Conservation (phyloP, 192 early-diverging fungal species). For the Coemansia sp. region DNA sequence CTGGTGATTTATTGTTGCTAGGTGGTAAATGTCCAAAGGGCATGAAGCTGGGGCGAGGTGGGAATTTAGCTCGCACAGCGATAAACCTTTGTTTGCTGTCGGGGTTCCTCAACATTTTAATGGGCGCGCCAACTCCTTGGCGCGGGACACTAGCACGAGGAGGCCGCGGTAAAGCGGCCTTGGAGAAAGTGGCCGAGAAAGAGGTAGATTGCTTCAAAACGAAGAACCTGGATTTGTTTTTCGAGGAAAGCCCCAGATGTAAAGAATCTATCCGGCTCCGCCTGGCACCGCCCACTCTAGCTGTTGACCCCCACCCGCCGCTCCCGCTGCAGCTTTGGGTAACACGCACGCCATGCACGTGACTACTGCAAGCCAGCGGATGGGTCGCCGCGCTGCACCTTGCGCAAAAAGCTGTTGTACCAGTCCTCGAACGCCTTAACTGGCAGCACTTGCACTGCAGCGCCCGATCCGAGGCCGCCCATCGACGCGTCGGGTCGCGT, state of each 20-base stretch:
- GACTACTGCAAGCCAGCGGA: not conserved
- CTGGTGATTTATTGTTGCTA: too few relatives aligned
- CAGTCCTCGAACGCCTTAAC: conserved; percentile 79
- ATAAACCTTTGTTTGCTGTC: conserved; percentile 39
- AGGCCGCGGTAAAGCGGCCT: not conserved
- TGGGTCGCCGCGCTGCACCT: conserved; percentile 71
- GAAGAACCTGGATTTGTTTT: conserved; percentile 14
- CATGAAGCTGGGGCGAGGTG: conserved; percentile 40
- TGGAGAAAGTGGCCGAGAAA: conserved; percentile 8
- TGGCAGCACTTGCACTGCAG: conserved; percentile 58
- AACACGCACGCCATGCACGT: not conserved
- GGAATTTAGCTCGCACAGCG: conserved; percentile 21
- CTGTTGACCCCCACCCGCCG: not conserved
- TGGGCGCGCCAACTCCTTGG: conserved; percentile 45
- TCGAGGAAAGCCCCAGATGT: not conserved
- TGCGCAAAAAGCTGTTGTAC: conserved; percentile 77
- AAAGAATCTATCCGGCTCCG: not conserved
- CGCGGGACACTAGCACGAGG: conserved; percentile 34
- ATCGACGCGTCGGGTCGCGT: conserved; percentile 59
- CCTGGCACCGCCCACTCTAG: not conserved
- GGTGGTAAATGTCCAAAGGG: conserved; percentile 34
- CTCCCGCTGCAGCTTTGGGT: not conserved
- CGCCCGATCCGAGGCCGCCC: conserved; percentile 47
- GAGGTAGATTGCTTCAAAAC: conserved; percentile 31
- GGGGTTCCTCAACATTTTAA: conserved; percentile 19